Conservation (phyloP, 2,329 filamentous ascomycete genomes). For the Ascochyta rabiei region DNA sequence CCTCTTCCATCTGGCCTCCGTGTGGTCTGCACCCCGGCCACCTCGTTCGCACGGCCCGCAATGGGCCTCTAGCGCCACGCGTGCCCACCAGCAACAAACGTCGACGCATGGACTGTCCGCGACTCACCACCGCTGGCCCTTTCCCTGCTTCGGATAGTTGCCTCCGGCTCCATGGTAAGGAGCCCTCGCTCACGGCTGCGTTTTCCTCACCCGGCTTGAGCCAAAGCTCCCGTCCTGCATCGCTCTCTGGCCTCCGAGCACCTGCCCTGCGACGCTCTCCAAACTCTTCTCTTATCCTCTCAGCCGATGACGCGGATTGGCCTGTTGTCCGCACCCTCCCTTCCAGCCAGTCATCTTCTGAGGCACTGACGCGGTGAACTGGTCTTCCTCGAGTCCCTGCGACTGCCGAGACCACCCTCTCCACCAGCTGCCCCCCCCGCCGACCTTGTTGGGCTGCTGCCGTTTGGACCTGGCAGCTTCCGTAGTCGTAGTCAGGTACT, state of each 20-base stretch:
- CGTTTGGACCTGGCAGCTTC: conserved; percentile 28
- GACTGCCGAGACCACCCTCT: conserved; percentile 39
- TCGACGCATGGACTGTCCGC: conserved; percentile 40
- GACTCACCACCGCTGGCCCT: conserved; percentile 35
- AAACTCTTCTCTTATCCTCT: conserved; percentile 38
- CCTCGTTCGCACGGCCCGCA: conserved; percentile 38
- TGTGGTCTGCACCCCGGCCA: conserved; percentile 24
- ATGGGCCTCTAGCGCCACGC: conserved; percentile 29
- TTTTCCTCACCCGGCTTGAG: conserved; percentile 43
- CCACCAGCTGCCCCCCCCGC: conserved; percentile 32
- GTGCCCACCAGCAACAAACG: conserved; percentile 39
- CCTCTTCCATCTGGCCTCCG: conserved; percentile 9
- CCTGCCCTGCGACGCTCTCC: conserved; percentile 45
- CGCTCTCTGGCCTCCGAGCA: conserved; percentile 36
- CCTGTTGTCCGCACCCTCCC: conserved; percentile 31
- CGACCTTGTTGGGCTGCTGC: conserved; percentile 33
- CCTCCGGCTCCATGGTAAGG: conserved; percentile 49
- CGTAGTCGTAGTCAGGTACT: conserved; percentile 28
- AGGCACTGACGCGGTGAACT: conserved; percentile 35
- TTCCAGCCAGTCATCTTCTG: conserved; percentile 37
- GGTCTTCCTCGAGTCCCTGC: conserved; percentile 34
- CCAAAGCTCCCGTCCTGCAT: conserved; percentile 38
- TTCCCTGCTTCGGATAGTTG: conserved; percentile 43
- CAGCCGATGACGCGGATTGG: conserved; percentile 47
- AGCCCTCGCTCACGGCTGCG: conserved; percentile 38